Base-by-base conservation (phyloP, 345 rosid species). In the Gossypium turneri region DNA sequence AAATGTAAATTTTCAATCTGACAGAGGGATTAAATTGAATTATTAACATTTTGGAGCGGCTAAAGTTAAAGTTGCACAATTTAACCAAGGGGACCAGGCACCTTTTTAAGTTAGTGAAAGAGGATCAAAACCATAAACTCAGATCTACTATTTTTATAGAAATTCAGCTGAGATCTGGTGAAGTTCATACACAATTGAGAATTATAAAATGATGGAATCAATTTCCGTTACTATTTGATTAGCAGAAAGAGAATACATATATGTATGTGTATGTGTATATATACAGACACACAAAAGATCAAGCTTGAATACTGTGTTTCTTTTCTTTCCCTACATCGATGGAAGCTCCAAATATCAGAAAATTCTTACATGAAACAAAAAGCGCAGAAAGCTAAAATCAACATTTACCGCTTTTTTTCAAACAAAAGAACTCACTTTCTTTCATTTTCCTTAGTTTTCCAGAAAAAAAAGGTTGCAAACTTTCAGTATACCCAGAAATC, bases 401-500 rank as follows among this genome's bases (percentile, higher is more conserved):
- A 24, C 16, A 25, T 13, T 67, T 68, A 15, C 56, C 34, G 22
- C 55, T 47, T 41, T n/a, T 67, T 24, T 48, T 47, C 20, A 22
- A 67, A 5, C 10, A 12, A 15, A 67, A 67, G 3, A 7, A 24
- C 12, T 12, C 11, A 43, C 17, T 41, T 65, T n/a, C 50, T 17
- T 45, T 25, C 9, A 47, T 48, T 45, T 65, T 48, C 27, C 41
- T 45, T 25, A 13, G 22, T 25, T 45, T 65, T 48, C 27, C 41
- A 48, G 20, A 4, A 4, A 9, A 9, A 9, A 68, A 55, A 68
- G 10, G 72, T 17, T 8, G 25, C 12, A 61, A 58, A n/a, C 62
- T 29, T 59, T 73, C 27, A 79, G 75, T 50, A 76, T 70, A 66
- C 76, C 77, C 62, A 70, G 76, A 65, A 45, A 68, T 17, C 34